Evolutionary conservation across 192 early-diverging fungal genomes (phyloP), one percentile per base, ranked within the genome.

Genomic region (Linnemannia hyalina): DNA sequence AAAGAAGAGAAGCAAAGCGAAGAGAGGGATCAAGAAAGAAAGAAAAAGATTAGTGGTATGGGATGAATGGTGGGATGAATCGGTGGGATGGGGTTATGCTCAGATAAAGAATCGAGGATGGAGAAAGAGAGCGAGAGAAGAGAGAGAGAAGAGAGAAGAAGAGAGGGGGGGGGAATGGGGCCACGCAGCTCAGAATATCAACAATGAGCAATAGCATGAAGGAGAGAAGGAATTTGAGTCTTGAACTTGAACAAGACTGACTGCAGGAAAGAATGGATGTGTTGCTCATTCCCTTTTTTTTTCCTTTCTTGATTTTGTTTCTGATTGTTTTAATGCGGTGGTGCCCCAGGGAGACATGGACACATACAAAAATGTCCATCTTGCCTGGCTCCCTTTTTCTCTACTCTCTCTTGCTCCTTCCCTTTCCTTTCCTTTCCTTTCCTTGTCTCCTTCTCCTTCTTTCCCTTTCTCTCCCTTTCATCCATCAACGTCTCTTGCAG

Each of bases 381-480:
- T 70, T 70, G 69, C 40, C 69, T 70, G 38, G 35, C 69, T 42
- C 69, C 40, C 23, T 70, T n/a, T 70, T 70, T 38, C 42, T 41
- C 23, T 72, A 15, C 69, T 72, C 42, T 29, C 22, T 72, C 22
- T 26, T 22, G 44, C 6, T 65, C 60, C 3, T 26, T 65, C 10
- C 26, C 11, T 65, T 32, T 60, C 55, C 8, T n/a, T 60, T n/a
- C n/a, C n/a, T n/a, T n/a, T n/a, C n/a, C 57, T 60, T 60, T 5
- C 13, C 44, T 29, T 32, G 10, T 65, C 60, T 49, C 60, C 60
- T 60, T 60, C 57, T 60, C 57, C 60, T 32, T 11, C 11, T 32
- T 10, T 29, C 29, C 29, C 29, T 32, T 4, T 32, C 23, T 23
- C 55, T 60, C 60, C 60, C 29, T 65, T 65, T 29, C 60, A 15